Evolutionary conservation across 306 rosid species (phyloP).

Genomic region (Cucumis hystrix): DNA sequence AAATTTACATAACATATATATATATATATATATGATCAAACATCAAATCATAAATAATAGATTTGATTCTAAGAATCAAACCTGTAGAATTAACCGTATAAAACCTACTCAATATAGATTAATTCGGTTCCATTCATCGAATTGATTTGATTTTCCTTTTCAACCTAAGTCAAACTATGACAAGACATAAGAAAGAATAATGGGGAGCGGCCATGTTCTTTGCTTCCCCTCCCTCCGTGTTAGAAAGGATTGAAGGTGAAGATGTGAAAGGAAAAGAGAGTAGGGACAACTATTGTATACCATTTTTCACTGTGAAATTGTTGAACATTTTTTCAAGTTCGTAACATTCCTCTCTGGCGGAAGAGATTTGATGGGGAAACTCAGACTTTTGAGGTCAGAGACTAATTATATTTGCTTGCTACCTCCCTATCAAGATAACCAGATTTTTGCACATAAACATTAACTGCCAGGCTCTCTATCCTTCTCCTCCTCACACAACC

Average conservation of each 20-base stretch:
- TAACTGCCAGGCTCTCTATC: neutral
- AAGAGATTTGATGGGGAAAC: neutral
- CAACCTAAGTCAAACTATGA: neutral
- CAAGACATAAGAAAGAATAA: neutral
- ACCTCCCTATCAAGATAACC: neutral
- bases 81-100: neutral
- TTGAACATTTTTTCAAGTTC: neutral
- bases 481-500: constrained; percentile 11
- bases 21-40: neutral
- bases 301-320: constrained; percentile 8
- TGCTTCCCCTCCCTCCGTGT: neutral
- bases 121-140: neutral
- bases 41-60: neutral
- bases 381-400: neutral
- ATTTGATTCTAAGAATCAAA: neutral
- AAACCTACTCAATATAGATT: neutral
- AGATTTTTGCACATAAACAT: neutral
- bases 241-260: neutral
- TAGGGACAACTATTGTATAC: constrained; percentile 1
- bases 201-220: neutral
- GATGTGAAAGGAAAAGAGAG: neutral
- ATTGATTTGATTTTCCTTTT: neutral
- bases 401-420: constrained; percentile 1
- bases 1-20: neutral
- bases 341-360: neutral